Percentiles rank a stretch among this genome's conserved stretches.
These are phyloP conservation scores for Diutina scorzettiae DNA, from an alignment of 1,139 yeast species.

Conservation along the genomic window DNA sequence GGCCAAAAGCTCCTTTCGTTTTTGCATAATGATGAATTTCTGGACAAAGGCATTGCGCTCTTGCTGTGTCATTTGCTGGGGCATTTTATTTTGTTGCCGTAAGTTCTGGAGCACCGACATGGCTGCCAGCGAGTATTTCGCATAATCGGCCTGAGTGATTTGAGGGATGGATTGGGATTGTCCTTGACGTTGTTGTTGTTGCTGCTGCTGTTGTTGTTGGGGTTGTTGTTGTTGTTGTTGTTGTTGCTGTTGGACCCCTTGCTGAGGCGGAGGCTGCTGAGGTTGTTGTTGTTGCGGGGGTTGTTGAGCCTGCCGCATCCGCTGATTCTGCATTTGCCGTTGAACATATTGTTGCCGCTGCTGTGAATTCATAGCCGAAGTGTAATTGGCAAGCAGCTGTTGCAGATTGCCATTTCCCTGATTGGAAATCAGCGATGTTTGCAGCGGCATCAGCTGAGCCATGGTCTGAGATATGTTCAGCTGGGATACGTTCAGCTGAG, in stretches of 20 bases:
- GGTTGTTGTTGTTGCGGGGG: conserved; percentile 6
- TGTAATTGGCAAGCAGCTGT: conserved; percentile 11
- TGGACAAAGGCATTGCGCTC: conserved; percentile 30
- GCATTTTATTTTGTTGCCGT: conserved; percentile 29
- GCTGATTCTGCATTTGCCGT: conserved; percentile 10
- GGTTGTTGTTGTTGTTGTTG: conserved; percentile 7
- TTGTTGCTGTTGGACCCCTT: conserved; percentile 7
- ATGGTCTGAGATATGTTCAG: too few species aligned
- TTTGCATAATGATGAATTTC: conserved; percentile 18
- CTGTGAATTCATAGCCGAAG: conserved; percentile 6
- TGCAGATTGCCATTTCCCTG: conserved; percentile 12
- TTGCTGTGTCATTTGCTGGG: conserved; percentile 20
- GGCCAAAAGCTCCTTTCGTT: background rate
- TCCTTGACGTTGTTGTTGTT: background rate
- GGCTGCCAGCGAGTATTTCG: conserved; percentile 31
- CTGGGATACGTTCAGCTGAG: background rate
- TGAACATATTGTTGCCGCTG: conserved; percentile 10
- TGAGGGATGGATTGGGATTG: background rate
- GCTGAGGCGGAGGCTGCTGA: conserved; percentile 10
- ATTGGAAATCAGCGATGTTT: too few species aligned
- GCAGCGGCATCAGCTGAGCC: too few species aligned
- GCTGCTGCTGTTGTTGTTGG: background rate
- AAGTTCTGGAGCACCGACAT: conserved; percentile 25
- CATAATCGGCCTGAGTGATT: conserved; percentile 30
- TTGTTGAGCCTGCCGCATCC: conserved; percentile 7